Conservation (phyloP, 31 red algal species). For the Porphyra umbilicalis region DNA sequence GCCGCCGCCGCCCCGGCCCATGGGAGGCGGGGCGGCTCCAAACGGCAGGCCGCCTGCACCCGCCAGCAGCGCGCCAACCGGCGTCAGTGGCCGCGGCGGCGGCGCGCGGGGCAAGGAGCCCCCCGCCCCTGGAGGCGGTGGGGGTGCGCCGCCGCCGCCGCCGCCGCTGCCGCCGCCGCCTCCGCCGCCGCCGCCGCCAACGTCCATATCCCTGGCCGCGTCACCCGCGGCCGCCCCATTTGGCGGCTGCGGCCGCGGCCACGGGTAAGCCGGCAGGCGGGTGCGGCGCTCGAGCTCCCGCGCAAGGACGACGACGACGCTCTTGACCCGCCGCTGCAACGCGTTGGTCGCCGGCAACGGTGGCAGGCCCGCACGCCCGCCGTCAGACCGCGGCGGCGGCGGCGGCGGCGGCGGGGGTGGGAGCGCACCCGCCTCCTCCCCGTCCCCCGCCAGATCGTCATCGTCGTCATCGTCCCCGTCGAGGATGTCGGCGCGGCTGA, state of each 20-base stretch:
- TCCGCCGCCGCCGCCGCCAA: no score
- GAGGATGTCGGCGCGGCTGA: background rate
- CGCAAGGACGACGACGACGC: background rate
- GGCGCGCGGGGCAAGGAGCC: no score
- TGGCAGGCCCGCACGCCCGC: background rate
- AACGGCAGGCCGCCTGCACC: no score
- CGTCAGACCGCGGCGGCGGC: background rate
- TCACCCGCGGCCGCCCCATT: no score
- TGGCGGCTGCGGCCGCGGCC: background rate
- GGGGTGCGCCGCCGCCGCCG: no score
- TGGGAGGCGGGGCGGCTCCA: no score
- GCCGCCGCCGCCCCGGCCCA: no score
- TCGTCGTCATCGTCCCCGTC: constrained; percentile 67
- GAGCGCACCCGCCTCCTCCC: constrained; percentile 39
- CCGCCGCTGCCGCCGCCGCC: no score
- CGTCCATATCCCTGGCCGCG: no score
- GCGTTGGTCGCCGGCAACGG: background rate
- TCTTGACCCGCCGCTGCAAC: background rate
- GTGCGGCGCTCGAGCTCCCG: background rate
- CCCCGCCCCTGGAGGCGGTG: no score
- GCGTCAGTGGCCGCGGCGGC: no score
- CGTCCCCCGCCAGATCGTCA: constrained; percentile 63
- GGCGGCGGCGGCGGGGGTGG: background rate
- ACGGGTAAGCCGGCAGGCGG: background rate
- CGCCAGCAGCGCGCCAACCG: no score